Conservation (phyloP, 1,284 basidiomycete genomes). For the Cutaneotrichosporon cavernicola region DNA sequence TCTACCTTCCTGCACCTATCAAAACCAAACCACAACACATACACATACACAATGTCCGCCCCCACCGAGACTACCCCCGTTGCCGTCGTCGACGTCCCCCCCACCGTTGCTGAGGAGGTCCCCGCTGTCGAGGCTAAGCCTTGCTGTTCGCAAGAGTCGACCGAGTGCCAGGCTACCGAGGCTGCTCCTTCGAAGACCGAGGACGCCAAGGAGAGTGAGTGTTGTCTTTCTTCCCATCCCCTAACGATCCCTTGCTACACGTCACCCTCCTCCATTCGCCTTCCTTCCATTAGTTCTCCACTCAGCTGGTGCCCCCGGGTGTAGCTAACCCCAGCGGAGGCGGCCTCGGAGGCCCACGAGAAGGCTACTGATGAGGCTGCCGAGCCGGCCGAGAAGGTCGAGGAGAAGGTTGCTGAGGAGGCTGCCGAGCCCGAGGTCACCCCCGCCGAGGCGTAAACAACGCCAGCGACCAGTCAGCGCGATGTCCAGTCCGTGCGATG, state of each 20-base stretch:
- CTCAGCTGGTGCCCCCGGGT: background rate
- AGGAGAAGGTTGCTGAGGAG: no score
- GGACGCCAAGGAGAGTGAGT: conserved; percentile 7
- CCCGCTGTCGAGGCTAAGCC: background rate
- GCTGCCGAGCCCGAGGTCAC: background rate
- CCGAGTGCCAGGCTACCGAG: conserved; percentile 2
- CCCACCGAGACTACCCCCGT: background rate
- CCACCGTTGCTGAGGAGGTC: conserved; percentile 3
- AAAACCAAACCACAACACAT: background rate
- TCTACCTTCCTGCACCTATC: background rate
- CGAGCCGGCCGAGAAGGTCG: background rate
- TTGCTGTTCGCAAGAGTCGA: background rate
- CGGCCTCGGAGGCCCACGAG: background rate
- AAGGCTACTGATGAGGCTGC: background rate
- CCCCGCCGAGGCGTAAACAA: background rate
- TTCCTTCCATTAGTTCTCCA: background rate
- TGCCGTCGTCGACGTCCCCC: background rate
- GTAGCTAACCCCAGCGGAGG: background rate
- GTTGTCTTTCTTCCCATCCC: background rate
- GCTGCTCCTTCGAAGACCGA: background rate
- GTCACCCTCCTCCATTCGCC: background rate
- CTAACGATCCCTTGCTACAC: background rate
- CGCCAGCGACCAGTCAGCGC: background rate
- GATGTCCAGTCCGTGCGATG: conserved; percentile 9
- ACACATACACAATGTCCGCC: background rate